A percentile compares a stretch with the other conserved stretches of the same genome.
These are phyloP conservation scores for Diaporthe sp. DNA, from an alignment of 2,329 filamentous ascomycete species.

Conservation along the genomic window DNA sequence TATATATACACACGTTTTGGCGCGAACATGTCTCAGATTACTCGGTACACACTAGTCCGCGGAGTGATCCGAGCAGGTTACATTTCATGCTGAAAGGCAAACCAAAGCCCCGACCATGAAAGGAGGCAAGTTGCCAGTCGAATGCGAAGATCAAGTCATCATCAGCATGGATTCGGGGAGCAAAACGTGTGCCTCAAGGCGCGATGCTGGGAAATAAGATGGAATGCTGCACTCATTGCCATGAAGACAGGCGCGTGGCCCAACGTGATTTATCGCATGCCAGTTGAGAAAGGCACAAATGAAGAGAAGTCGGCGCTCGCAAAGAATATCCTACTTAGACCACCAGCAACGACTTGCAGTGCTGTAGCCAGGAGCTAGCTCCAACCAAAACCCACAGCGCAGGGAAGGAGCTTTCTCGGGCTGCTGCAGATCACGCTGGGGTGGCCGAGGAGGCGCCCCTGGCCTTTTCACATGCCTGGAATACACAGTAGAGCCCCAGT, in stretches of 20 bases:
- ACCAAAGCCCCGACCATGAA: background rate
- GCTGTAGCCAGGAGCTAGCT: slow-evolving; percentile 6
- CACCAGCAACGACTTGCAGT: background rate
- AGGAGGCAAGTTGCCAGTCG: background rate
- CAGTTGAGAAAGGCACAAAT: background rate
- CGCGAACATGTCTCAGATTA: slow-evolving; percentile 10
- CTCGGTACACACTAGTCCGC: background rate
- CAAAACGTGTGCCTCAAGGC: background rate
- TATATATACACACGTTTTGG: background rate
- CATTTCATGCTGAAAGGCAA: background rate
- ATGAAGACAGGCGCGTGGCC: too few species aligned
- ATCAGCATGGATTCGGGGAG: background rate
- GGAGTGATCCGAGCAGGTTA: background rate
- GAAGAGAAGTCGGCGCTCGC: background rate
- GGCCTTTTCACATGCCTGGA: slow-evolving; percentile 31
- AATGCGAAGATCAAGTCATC: background rate
- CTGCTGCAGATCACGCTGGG: slow-evolving; percentile 22
- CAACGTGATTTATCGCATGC: background rate
- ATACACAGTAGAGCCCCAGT: background rate
- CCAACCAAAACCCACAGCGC: slow-evolving; percentile 2
- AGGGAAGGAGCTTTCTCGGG: slow-evolving; percentile 19
- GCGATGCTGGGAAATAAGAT: background rate
- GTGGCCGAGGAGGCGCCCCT: background rate
- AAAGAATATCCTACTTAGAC: slow-evolving; percentile 24
- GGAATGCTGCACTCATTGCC: background rate